Percentiles rank a stretch among this genome's conserved stretches.
phyloP scores from a whole-genome alignment of 2,329 filamentous ascomycete genomes.

The Chaetothyriales sp. region DNA sequence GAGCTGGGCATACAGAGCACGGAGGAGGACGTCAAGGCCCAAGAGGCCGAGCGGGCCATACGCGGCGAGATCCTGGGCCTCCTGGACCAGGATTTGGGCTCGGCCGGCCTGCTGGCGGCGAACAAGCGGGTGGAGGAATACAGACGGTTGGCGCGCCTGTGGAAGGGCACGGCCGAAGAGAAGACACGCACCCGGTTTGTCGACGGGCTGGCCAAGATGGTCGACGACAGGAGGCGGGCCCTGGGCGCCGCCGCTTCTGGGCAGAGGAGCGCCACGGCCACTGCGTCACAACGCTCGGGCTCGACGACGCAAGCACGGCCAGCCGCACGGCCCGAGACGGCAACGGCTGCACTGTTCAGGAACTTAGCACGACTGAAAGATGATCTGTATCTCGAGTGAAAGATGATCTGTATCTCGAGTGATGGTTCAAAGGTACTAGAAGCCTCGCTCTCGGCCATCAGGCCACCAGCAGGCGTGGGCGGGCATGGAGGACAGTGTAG shows the following conservation, averaged over 20 bases:
- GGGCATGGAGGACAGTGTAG: neutral
- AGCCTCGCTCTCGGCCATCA: neutral
- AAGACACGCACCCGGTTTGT: conserved; percentile 71
- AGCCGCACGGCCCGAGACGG: conserved; percentile 22
- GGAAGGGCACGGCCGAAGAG: conserved; percentile 93
- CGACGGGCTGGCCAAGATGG: conserved; percentile 63
- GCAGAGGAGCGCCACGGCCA: conserved; percentile 35
- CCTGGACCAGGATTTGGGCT: conserved; percentile 45
- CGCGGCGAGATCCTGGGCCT: conserved; percentile 59
- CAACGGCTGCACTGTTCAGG: conserved; percentile 38
- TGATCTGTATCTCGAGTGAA: conserved; percentile 41
- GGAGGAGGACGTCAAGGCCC: conserved; percentile 72
- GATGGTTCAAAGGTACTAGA: conserved; percentile 1
- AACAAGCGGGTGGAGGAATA: conserved; percentile 61
- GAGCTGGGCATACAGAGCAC: conserved; percentile 53
- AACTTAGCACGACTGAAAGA: conserved; percentile 40
- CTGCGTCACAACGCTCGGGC: conserved; percentile 7
- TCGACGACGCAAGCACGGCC: conserved; percentile 21
- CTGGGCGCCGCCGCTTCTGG: conserved; percentile 24
- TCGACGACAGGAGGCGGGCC: conserved; percentile 54
- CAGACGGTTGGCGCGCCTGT: conserved; percentile 62
- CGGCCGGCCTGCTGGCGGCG: conserved; percentile 60
- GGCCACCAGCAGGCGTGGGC: neutral
- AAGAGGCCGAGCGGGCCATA: conserved; percentile 59
- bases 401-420: conserved; percentile 41